Evolutionary conservation across 768 basidiomycete species (phyloP), one percentile per base, ranked within the genome.

Genomic region (Boletus barrowsii): DNA sequence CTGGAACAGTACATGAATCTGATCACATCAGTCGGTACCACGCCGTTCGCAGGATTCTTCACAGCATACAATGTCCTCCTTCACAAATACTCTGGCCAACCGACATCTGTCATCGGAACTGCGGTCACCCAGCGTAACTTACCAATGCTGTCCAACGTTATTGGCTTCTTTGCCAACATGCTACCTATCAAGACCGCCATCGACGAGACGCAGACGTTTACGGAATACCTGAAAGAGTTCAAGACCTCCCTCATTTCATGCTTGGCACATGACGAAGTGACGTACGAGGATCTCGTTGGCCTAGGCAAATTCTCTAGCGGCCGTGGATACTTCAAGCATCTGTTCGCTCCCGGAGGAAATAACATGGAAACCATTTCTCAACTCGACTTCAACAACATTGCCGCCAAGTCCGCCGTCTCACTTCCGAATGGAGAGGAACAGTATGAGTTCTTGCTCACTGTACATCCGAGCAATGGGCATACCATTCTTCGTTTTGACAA

Each of bases 151-250:
- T 14, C 54, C 2, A 60, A 66, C 40, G 64, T 68, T 7, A 49
- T 70, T 37, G 65, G 69, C 33, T 69, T 69, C 64, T 69, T 69
- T 36, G 63, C 68, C 13, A 69, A 69, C 45, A 63, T 69, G 58
- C 47, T 69, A 8, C 68, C 68, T 5, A 65, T 69, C 56, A 65
- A 67, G 47, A 69, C 68, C 15, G 52, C 42, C 24, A 49, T 69
- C 24, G 51, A 69, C 18, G 68, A 69, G 37, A 49, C 57, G 6
- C 35, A 60, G 47, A 56, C 68, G 5, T 69, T 69, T 55, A 13
- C 32, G 0, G 63, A 67, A 4, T 69, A 69, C 49, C 49, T 69
- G 22, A 41, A 24, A 17, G 40, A 55, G 10, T 69, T 69, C 42
- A 69, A 65, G 53, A 45, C 58, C 7, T n/a, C 54, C 5, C 48